phyloP scores from a whole-genome alignment of 75 land plant genomes.

The Selaginella tamariscina region DNA sequence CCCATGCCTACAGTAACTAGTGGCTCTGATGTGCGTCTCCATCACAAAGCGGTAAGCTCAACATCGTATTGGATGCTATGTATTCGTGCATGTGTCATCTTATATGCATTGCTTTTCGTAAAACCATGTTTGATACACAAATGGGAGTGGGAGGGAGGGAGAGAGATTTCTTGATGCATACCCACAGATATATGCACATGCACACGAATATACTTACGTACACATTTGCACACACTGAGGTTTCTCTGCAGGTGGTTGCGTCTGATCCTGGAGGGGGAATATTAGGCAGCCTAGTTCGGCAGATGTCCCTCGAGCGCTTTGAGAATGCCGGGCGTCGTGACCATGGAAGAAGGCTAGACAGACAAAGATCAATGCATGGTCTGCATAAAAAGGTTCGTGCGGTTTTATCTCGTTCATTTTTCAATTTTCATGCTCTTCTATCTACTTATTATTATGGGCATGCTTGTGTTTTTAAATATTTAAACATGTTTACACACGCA shows the following conservation, averaged over 20 bases:
- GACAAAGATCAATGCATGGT: conserved; percentile 9
- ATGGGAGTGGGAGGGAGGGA: too few species aligned
- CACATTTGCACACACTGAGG: too few species aligned
- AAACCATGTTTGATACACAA: too few species aligned
- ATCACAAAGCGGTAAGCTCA: conserved; percentile 3
- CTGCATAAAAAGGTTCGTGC: not conserved
- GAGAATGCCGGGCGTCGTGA: not conserved
- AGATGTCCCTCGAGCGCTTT: not conserved
- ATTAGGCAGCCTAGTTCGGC: not conserved
- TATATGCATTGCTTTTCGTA: too few species aligned
- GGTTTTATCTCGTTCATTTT: not conserved
- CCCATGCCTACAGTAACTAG: not conserved
- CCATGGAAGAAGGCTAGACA: not conserved
- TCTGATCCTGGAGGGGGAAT: not conserved
- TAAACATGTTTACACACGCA: too few species aligned
- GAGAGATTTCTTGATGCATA: too few species aligned
- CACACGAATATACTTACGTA: too few species aligned
- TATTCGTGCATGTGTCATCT: not conserved
- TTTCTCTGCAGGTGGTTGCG: not conserved
- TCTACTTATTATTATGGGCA: not conserved
- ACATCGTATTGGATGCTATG: not conserved
- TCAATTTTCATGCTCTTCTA: not conserved
- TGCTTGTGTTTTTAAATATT: not conserved
- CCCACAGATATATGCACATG: too few species aligned
- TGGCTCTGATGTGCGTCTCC: not conserved